Percentiles rank a stretch among this genome's conserved stretches.
These are phyloP conservation scores for Emmonsiellopsis sp. DNA, from an alignment of 2,329 filamentous ascomycete species.

Conservation along the genomic window DNA sequence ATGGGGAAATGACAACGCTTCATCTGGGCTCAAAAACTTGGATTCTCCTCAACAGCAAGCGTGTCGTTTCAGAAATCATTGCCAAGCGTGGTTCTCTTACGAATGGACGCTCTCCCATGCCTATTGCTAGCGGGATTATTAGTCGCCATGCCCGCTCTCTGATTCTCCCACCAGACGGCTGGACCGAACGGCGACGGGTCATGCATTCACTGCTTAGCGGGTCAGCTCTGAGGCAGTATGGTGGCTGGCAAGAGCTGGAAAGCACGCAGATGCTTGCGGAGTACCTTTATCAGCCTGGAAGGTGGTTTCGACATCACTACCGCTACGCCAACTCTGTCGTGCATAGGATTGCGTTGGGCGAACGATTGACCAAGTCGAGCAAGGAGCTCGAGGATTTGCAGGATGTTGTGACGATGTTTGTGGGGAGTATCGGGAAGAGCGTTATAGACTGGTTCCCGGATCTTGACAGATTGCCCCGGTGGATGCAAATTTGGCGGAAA, in stretches of 20 bases:
- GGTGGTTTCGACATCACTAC: conserved; percentile 34
- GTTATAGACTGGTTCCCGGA: conserved; percentile 33
- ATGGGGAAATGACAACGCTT: conserved; percentile 25
- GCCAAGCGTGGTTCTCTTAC: conserved; percentile 27
- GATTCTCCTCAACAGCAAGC: conserved; percentile 35
- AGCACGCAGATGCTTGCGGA: conserved; percentile 28
- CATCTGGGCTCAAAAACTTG: conserved; percentile 31
- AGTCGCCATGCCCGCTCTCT: conserved; percentile 26
- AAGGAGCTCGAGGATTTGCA: conserved; percentile 31
- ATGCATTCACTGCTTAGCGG: conserved; percentile 33
- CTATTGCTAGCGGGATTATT: conserved; percentile 30
- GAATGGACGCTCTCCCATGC: conserved; percentile 24
- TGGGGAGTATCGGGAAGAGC: conserved; percentile 26
- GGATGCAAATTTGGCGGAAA: conserved; percentile 26
- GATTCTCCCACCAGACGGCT: conserved; percentile 24
- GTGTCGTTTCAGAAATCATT: conserved; percentile 33
- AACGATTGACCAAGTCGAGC: conserved; percentile 22
- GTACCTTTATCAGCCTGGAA: conserved; percentile 24
- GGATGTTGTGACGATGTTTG: conserved; percentile 27
- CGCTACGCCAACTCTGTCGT: conserved; percentile 34
- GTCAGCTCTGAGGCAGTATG: conserved; percentile 25
- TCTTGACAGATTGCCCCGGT: conserved; percentile 21
- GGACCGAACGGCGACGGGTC: conserved; percentile 30
- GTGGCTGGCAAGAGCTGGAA: conserved; percentile 27
- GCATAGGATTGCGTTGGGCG: conserved; percentile 27